These are phyloP conservation scores for Epichloe baconii DNA, from an alignment of 2,329 filamentous ascomycete species.

Conservation along the genomic window DNA sequence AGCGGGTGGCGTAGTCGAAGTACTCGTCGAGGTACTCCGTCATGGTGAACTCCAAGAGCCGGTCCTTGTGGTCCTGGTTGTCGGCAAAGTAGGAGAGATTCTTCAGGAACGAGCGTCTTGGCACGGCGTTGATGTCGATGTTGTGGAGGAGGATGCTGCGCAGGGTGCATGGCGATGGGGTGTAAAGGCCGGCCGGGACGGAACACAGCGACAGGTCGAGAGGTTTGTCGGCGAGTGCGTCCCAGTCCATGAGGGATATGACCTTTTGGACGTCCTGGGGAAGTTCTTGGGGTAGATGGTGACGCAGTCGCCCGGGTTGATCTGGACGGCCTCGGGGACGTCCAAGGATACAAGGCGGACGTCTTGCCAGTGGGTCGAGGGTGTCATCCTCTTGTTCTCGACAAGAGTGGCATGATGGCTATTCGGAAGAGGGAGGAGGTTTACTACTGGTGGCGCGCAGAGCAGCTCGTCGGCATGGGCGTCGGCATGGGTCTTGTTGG, in stretches of 20 bases:
- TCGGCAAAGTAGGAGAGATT: conserved; percentile 62
- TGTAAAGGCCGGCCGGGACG: conserved; percentile 22
- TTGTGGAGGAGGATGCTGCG: conserved; percentile 68
- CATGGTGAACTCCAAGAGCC: conserved; percentile 71
- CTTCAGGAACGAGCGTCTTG: conserved; percentile 74
- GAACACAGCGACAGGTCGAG: conserved; percentile 37
- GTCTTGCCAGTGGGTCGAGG: conserved; percentile 77
- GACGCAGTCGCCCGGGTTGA: conserved; percentile 65
- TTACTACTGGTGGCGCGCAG: conserved; percentile 15
- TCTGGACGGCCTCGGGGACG: conserved; percentile 16
- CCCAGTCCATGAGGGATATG: conserved; percentile 70
- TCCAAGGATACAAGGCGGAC: conserved; percentile 65
- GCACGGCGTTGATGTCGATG: conserved; percentile 81
- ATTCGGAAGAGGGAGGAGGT: conserved; percentile 41
- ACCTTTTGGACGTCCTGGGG: conserved; percentile 65
- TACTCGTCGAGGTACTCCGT: conserved; percentile 77
- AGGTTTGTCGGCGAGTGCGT: conserved; percentile 52
- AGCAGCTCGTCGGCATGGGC: conserved; percentile 4
- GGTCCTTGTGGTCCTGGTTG: conserved; percentile 61
- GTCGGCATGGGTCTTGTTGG: not conserved
- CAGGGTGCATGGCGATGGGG: conserved; percentile 42
- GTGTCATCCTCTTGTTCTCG: conserved; percentile 62
- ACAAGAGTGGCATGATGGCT: conserved; percentile 44
- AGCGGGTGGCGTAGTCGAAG: conserved; percentile 88
- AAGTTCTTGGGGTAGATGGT: conserved; percentile 79